Evolutionary conservation across 208 protist species (phyloP).

Genomic region (Phytomonas francai): DNA sequence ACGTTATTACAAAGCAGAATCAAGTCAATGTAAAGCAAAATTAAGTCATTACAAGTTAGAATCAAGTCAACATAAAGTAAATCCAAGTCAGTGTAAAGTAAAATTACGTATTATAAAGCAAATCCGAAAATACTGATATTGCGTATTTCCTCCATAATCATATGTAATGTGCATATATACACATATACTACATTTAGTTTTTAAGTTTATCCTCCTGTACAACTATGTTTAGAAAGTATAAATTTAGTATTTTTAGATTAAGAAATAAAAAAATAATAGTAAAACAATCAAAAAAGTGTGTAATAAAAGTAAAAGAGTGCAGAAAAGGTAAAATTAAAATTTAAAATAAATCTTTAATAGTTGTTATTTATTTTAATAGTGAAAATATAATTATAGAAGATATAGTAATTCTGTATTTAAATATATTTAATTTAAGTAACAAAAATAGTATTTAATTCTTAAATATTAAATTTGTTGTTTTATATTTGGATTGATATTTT

Average conservation of each 20-base stretch:
- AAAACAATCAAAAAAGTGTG: slow-evolving; percentile 14
- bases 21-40: too few relatives aligned
- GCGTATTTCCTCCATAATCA: too few relatives aligned
- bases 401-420: slow-evolving; percentile 17
- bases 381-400: neutral
- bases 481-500: slow-evolving; percentile 28
- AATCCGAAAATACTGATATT: too few relatives aligned
- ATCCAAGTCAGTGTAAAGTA: too few relatives aligned
- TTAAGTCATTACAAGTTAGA: too few relatives aligned
- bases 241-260: slow-evolving; percentile 34
- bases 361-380: slow-evolving; percentile 1
- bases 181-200: slow-evolving; percentile 48
- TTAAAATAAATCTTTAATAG: neutral
- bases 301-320: slow-evolving; percentile 16
- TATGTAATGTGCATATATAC: slow-evolving; percentile 11
- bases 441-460: slow-evolving; percentile 28
- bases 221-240: slow-evolving; percentile 32
- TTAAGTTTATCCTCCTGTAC: slow-evolving; percentile 45
- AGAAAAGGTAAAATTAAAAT: neutral
- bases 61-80: too few relatives aligned
- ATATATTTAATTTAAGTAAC: slow-evolving; percentile 22
- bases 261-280: slow-evolving; percentile 16
- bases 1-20: too few relatives aligned
- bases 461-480: slow-evolving; percentile 45
- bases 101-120: too few relatives aligned